Evolutionary conservation across 805 yeast genomes (phyloP), one percentile per base, ranked within the genome.

Genomic region (Danielia oregonensis): DNA sequence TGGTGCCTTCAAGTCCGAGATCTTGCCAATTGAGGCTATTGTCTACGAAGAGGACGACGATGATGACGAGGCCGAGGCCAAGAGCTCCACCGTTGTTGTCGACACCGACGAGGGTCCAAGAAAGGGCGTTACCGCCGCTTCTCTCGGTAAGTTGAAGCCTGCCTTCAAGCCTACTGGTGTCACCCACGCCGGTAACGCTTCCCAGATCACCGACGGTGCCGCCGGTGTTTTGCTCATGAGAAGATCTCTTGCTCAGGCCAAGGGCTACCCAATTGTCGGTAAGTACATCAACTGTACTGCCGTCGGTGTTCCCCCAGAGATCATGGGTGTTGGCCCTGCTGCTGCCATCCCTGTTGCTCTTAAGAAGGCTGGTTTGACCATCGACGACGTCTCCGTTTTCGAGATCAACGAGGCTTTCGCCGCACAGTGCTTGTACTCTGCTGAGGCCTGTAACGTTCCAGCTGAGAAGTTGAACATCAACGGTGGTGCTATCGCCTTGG

Each of bases 281-380:
- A 86, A 85, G 68, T 91, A 77, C 50, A 78, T 88, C 43, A 82
- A 80, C 49, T 80, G 86, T 53, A 76, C 82, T 48, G 69, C 80
- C 26, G 91, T 84, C 37, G 98, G 98, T 51, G 96, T 89, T 29
- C 96, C 97, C 36, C 97, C 97, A 15, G 95, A 87, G 64, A 78
- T 89, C 42, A 91, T 91, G 98, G 98, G 97, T 39, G 79, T 91
- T 51, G 98, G 97, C 28, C 98, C 98, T 39, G 97, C 95, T 17
- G 78, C 75, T 51, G 98, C 97, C 40, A 89, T 91, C 52, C 97
- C 98, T 42, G 76, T 74, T 36, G 81, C 86, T 13, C 74, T 91
- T 47, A 68, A 73, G 58, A 77, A 76, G 54, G 49, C 68, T 35
- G 80, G 82, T 24, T 59, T 89, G 40, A 63, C 70, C 5, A 69